Evolutionary conservation across 495 filamentous ascomycete genomes (phyloP).

Genomic region (Cetradonia linearis): DNA sequence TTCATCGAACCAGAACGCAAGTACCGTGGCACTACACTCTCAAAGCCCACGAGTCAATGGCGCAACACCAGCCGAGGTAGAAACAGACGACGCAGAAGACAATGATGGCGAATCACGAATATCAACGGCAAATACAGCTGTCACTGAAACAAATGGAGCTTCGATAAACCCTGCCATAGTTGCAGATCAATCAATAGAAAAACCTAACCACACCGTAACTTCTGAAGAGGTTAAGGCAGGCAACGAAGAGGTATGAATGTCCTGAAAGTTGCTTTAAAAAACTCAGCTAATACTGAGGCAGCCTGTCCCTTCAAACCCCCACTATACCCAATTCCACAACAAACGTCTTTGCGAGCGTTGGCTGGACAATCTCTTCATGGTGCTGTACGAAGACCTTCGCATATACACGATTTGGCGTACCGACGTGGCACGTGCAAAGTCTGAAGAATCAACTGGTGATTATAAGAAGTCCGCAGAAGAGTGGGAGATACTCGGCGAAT

Average conservation of each 20-base stretch:
- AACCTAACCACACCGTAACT: constrained; percentile 71
- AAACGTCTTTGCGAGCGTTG: constrained; percentile 95
- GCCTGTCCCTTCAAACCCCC: constrained; percentile 38
- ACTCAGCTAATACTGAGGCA: constrained; percentile 17
- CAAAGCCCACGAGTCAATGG: constrained; percentile 55
- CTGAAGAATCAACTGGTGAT: constrained; percentile 73
- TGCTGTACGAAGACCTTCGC: constrained; percentile 91
- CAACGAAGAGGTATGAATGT: constrained; percentile 58
- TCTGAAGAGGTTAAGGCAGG: constrained; percentile 74
- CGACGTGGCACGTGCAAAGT: constrained; percentile 70
- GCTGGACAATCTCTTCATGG: constrained; percentile 99
- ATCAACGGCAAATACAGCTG: constrained; percentile 24
- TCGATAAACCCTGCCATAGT: constrained; percentile 33
- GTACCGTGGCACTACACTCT: constrained; percentile 61
- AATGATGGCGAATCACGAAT: constrained; percentile 32
- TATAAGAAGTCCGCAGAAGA: constrained; percentile 95
- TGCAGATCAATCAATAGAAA: constrained; percentile 49
- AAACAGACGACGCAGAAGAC: constrained; percentile 35
- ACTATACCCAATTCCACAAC: constrained; percentile 71
- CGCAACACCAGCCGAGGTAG: constrained; percentile 28
- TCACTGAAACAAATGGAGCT: constrained; percentile 29
- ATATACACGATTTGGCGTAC: constrained; percentile 99
- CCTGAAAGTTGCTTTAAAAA: neutral
- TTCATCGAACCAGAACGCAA: constrained; percentile 54
- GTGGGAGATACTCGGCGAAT: constrained; percentile 93